These are phyloP conservation scores for Golubevia pallescens DNA, from an alignment of 1,284 basidiomycete genomes.

Conservation along the genomic window DNA sequence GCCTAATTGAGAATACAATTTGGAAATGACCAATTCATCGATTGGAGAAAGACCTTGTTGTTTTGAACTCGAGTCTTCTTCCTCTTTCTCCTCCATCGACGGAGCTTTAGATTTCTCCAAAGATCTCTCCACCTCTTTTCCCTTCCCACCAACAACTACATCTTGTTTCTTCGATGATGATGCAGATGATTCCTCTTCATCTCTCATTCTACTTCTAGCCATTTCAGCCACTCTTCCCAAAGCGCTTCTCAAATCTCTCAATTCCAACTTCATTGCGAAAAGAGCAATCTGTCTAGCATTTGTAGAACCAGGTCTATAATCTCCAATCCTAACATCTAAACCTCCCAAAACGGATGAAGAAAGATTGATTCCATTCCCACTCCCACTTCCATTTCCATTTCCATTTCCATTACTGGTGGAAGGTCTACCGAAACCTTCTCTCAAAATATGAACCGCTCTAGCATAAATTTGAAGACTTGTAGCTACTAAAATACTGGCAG, in stretches of 20 bases:
- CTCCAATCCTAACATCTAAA: conserved; percentile 52
- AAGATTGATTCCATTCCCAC: background rate
- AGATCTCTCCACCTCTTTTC: background rate
- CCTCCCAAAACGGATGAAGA: conserved; percentile 5
- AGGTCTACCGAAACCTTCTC: conserved; percentile 34
- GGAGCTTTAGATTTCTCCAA: background rate
- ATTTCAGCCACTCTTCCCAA: conserved; percentile 42
- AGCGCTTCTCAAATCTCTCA: conserved; percentile 49
- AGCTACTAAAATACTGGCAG: conserved; percentile 45
- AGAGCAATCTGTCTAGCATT: conserved; percentile 59
- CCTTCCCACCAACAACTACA: too few relatives aligned
- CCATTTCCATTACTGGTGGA: background rate
- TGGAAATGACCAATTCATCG: conserved; percentile 54
- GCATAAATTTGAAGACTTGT: conserved; percentile 63
- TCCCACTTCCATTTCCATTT: background rate
- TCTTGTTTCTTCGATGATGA: background rate
- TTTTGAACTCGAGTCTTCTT: background rate
- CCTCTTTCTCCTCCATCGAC: background rate
- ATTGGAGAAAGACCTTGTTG: conserved; percentile 59
- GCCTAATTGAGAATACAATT: conserved; percentile 46
- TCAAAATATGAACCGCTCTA: conserved; percentile 46
- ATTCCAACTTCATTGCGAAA: conserved; percentile 59
- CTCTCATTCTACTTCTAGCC: conserved; percentile 17
- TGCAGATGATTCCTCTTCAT: background rate
- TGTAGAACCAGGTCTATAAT: conserved; percentile 31